Evolutionary conservation across 768 basidiomycete species (phyloP).

Genomic region (Pisolithus tinctorius): DNA sequence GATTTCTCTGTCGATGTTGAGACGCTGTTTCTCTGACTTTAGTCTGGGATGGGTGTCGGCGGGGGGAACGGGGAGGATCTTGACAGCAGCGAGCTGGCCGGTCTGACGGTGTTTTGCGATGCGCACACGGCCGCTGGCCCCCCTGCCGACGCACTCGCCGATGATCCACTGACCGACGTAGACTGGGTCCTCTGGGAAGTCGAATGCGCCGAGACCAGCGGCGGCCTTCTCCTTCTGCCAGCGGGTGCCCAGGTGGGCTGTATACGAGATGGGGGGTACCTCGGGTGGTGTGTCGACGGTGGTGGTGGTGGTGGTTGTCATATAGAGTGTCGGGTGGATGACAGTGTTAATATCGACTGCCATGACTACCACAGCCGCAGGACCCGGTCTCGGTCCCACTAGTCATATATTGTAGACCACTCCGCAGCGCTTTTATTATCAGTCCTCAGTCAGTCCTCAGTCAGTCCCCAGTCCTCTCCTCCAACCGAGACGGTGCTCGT

Average conservation of each 20-base stretch:
- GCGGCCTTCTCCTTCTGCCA: constrained; percentile 87
- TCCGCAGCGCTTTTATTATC: too few relatives aligned
- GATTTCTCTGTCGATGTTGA: constrained; percentile 90
- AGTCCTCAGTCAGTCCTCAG: too few relatives aligned
- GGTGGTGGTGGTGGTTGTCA: constrained; percentile 24
- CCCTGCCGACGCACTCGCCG: constrained; percentile 91
- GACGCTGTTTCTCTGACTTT: constrained; percentile 75
- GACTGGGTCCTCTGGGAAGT: constrained; percentile 79
- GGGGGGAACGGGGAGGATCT: constrained; percentile 85
- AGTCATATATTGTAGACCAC: too few relatives aligned
- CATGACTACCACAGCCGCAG: background rate
- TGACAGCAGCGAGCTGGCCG: constrained; percentile 90
- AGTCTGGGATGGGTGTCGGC: constrained; percentile 58
- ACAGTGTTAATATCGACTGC: background rate
- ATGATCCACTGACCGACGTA: constrained; percentile 88
- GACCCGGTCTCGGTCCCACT: too few relatives aligned
- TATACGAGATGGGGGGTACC: constrained; percentile 67
- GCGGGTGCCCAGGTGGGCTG: constrained; percentile 66
- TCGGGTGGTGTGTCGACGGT: constrained; percentile 49
- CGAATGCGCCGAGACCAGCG: constrained; percentile 67
- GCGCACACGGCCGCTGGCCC: constrained; percentile 90
- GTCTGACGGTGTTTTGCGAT: constrained; percentile 83
- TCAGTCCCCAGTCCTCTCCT: background rate
- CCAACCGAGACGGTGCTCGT: background rate
- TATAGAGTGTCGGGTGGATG: background rate